Conservation (phyloP, 78 protist species). For the Corallochytrium limacisporum region DNA sequence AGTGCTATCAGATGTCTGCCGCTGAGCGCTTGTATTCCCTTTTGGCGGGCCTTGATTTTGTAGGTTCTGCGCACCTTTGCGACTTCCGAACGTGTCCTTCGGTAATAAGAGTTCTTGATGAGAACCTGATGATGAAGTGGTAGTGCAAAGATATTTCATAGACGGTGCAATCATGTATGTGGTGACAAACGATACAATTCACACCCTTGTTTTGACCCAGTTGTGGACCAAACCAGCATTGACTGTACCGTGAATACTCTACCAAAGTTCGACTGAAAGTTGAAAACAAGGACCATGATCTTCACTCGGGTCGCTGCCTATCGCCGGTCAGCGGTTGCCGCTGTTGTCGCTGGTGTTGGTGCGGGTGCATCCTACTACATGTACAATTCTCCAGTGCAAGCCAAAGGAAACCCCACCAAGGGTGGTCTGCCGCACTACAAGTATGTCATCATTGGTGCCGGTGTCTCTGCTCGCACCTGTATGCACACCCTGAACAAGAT, state of each 20-base stretch:
- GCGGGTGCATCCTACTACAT: no score
- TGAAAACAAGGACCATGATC: not conserved
- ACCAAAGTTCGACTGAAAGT: not conserved
- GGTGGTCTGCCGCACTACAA: constrained; percentile 2
- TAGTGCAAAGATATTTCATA: no score
- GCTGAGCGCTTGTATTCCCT: not conserved
- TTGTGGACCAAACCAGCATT: no score
- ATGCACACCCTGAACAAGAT: constrained; percentile 4
- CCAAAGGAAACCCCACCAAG: not conserved
- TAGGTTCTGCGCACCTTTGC: no score
- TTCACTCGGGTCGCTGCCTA: not conserved
- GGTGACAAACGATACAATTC: no score
- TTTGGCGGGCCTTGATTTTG: no score
- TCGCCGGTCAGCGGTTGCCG: not conserved
- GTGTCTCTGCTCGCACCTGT: constrained; percentile 8
- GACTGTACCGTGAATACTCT: not conserved
- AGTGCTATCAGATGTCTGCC: not conserved
- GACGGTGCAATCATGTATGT: no score
- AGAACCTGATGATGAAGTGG: no score
- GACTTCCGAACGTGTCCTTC: no score
- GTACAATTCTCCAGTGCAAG: not conserved
- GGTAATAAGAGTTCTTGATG: no score
- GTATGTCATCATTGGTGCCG: constrained; percentile 23
- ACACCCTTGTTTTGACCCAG: no score
- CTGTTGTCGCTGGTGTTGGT: not conserved